Conservation (phyloP, 139 green algal species). For the Chlamydomonas schloesseri region DNA sequence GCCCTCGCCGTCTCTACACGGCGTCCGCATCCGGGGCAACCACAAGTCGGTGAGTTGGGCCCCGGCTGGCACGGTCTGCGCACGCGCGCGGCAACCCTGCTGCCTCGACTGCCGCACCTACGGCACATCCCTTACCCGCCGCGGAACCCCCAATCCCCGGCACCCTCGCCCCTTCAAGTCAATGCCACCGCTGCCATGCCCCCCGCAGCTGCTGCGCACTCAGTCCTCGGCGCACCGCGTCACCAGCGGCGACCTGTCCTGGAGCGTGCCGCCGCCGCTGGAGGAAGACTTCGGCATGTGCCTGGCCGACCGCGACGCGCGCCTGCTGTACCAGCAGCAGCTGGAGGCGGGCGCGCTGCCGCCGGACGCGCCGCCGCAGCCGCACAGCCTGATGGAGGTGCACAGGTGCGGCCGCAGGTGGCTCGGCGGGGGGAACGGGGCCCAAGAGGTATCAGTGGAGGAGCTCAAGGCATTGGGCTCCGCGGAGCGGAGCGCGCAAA, state of each 20-base stretch:
- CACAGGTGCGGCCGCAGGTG: constrained; percentile 5
- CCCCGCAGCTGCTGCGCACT: not conserved
- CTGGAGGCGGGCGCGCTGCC: not conserved
- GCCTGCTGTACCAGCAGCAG: constrained; percentile 33
- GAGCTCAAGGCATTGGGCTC: too few relatives aligned
- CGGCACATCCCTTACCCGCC: not conserved
- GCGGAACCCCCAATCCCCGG: not conserved
- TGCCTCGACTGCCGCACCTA: too few relatives aligned
- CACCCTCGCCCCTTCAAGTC: too few relatives aligned
- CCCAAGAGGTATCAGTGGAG: too few relatives aligned
- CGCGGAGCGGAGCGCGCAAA: too few relatives aligned
- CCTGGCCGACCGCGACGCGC: constrained; percentile 37
- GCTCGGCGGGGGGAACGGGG: too few relatives aligned
- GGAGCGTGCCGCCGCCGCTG: constrained; percentile 66
- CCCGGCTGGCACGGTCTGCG: too few relatives aligned
- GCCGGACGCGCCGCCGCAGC: not conserved
- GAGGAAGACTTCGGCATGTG: constrained; percentile 54
- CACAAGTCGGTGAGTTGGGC: too few relatives aligned
- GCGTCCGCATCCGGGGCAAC: too few relatives aligned
- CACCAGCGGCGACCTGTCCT: constrained; percentile 51
- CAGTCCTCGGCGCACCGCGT: not conserved
- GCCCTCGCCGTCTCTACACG: too few relatives aligned
- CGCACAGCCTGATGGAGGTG: constrained; percentile 30
- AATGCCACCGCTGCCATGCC: not conserved
- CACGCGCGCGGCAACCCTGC: too few relatives aligned